Evolutionary conservation across 768 basidiomycete species (phyloP).

Genomic region (Tylopilus intermedius): DNA sequence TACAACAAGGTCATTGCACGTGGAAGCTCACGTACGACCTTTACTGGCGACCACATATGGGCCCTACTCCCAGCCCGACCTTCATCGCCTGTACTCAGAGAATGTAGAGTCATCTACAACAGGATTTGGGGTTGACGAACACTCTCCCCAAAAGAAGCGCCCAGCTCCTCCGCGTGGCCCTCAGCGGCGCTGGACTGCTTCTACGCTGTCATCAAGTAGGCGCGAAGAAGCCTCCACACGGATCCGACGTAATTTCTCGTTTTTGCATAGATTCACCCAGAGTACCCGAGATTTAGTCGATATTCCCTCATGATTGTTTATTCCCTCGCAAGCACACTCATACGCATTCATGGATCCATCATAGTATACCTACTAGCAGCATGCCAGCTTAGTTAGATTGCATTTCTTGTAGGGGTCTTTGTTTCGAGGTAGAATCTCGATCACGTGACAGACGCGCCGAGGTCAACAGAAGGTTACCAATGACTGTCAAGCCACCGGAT

Average conservation of each 20-base stretch:
- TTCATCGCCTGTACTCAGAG: conserved; percentile 21
- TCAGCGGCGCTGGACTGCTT: conserved; percentile 22
- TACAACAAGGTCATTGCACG: conserved; percentile 25
- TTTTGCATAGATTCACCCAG: conserved; percentile 33
- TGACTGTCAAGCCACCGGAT: conserved; percentile 1
- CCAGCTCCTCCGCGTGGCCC: conserved; percentile 15
- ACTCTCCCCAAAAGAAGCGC: conserved; percentile 10
- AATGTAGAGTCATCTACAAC: conserved; percentile 9
- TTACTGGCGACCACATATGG: conserved; percentile 13
- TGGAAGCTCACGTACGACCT: conserved; percentile 8
- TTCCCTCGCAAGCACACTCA: conserved; percentile 18
- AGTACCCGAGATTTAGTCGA: conserved; percentile 8
- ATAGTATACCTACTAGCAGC: conserved; percentile 3
- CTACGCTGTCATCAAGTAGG: conserved; percentile 8
- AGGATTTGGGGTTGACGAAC: conserved; percentile 23
- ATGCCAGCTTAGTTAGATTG: conserved; percentile 8
- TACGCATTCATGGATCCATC: conserved; percentile 8
- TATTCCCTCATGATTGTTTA: conserved; percentile 10
- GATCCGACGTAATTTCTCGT: conserved; percentile 32
- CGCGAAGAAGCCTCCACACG: conserved; percentile 21
- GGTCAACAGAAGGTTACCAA: neutral
- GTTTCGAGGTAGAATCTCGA: conserved; percentile 7
- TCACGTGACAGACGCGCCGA: conserved; percentile 26
- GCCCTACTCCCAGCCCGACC: conserved; percentile 31
- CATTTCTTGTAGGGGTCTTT: conserved; percentile 4